Evolutionary conservation across 257 asterid species (phyloP).

Genomic region (Solanum habrochaites): DNA sequence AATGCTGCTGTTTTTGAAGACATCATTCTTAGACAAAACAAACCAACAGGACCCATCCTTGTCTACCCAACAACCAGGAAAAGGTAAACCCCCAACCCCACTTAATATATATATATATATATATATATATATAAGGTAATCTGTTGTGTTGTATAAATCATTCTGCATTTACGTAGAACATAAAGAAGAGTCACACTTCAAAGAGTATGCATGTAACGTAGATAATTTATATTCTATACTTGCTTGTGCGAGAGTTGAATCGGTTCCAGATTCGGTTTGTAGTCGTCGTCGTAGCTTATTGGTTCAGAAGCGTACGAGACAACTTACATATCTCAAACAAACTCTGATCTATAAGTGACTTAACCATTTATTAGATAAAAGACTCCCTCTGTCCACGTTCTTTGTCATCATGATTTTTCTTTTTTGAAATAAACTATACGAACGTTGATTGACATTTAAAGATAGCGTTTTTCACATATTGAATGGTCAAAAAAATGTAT

Average conservation of each 20-base stretch:
- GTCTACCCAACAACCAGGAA: constrained; percentile 52
- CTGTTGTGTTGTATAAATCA: no score
- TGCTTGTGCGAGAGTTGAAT: no score
- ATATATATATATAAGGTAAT: no score
- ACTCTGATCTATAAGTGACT: not conserved
- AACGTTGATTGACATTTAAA: no score
- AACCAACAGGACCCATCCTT: constrained; percentile 44
- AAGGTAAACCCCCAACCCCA: constrained; percentile 8
- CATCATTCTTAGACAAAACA: constrained; percentile 44
- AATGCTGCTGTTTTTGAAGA: constrained; percentile 43
- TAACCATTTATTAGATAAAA: not conserved
- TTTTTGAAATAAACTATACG: no score
- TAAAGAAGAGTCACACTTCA: not conserved
- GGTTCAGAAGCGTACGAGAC: not conserved
- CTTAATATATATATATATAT: no score
- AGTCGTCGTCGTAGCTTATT: not conserved
- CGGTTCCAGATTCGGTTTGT: not conserved
- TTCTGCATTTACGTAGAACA: no score
- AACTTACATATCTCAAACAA: no score
- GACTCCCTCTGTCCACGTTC: no score
- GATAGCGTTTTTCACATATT: no score
- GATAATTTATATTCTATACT: not conserved
- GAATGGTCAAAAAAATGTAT: no score
- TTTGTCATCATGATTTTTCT: no score
- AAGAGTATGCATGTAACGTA: not conserved